A percentile compares a stretch with the other conserved stretches of the same genome.
These are phyloP conservation scores for Hydrangea macrophylla DNA, from an alignment of 148 eudicot species.

Conservation along the genomic window DNA sequence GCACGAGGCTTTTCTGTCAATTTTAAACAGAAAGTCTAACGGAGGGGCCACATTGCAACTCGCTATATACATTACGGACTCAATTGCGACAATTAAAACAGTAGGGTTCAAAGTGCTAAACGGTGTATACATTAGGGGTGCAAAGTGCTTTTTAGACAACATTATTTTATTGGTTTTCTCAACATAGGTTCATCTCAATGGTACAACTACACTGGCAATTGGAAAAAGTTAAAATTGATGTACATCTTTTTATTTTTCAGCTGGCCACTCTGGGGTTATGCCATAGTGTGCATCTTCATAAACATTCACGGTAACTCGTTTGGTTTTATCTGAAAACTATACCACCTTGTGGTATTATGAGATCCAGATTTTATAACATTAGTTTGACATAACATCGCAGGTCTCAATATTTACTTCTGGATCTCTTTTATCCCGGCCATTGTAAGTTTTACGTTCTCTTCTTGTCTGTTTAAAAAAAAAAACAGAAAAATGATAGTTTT, in stretches of 20 bases:
- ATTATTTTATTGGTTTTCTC: background rate
- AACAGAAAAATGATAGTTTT: background rate
- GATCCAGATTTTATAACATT: background rate
- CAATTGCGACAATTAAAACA: no score
- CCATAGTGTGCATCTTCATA: constrained; percentile 84
- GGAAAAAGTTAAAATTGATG: background rate
- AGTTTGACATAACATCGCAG: constrained; percentile 31
- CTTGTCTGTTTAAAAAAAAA: background rate
- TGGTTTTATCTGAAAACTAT: background rate
- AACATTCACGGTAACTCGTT: constrained; percentile 71
- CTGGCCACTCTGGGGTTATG: constrained; percentile 97
- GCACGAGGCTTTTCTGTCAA: no score
- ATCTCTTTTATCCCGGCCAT: constrained; percentile 90
- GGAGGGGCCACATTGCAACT: no score
- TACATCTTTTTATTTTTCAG: constrained; percentile 45
- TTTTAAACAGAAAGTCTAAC: no score
- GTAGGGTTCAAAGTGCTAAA: no score
- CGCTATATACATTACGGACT: no score
- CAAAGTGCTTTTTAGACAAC: no score
- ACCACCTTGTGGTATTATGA: background rate
- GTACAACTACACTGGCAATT: background rate
- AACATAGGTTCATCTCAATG: background rate
- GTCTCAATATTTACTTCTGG: constrained; percentile 95
- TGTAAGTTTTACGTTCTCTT: constrained; percentile 42
- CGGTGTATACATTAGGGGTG: no score